A percentile compares a stretch with the other conserved stretches of the same genome.
Conservation (phyloP, 2,329 filamentous ascomycete species). For the Penicillium sp. region DNA sequence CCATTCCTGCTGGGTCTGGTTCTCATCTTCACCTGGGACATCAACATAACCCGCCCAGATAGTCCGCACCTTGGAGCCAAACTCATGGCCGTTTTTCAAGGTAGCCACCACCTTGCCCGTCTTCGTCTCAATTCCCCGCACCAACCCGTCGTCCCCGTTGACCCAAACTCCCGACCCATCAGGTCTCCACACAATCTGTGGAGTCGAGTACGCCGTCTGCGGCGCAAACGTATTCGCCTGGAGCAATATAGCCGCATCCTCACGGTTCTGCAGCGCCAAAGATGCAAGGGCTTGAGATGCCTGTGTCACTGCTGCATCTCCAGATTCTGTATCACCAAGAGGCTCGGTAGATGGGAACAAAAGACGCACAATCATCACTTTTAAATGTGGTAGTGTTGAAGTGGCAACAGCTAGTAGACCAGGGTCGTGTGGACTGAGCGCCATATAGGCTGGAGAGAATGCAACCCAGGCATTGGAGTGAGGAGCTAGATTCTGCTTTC, state of each 20-base stretch:
- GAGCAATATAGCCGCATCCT: conserved; percentile 58
- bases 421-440: conserved; percentile 55
- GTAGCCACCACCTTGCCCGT: conserved; percentile 56
- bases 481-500: conserved; percentile 60
- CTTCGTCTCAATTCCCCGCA: conserved; percentile 58
- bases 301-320: conserved; percentile 41
- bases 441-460: conserved; percentile 60
- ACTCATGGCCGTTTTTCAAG: conserved; percentile 54
- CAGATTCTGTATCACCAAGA: conserved; percentile 13
- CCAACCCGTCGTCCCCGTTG: conserved; percentile 62
- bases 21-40: conserved; percentile 20
- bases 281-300: conserved; percentile 53
- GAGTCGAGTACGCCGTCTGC: conserved; percentile 63
- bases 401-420: conserved; percentile 59
- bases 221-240: conserved; percentile 60
- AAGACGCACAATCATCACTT: conserved; percentile 58
- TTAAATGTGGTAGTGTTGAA: conserved; percentile 61
- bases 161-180: conserved; percentile 63
- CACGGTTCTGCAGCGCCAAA: conserved; percentile 53
- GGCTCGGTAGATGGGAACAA: conserved; percentile 47
- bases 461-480: conserved; percentile 63
- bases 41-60: conserved; percentile 54
- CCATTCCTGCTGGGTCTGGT: conserved; percentile 47
- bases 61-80: conserved; percentile 58
- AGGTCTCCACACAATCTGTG: conserved; percentile 60